A percentile compares a stretch with the other conserved stretches of the same genome.
These are phyloP conservation scores for Quercus bicolor DNA, from an alignment of 306 rosid species.

Conservation along the genomic window DNA sequence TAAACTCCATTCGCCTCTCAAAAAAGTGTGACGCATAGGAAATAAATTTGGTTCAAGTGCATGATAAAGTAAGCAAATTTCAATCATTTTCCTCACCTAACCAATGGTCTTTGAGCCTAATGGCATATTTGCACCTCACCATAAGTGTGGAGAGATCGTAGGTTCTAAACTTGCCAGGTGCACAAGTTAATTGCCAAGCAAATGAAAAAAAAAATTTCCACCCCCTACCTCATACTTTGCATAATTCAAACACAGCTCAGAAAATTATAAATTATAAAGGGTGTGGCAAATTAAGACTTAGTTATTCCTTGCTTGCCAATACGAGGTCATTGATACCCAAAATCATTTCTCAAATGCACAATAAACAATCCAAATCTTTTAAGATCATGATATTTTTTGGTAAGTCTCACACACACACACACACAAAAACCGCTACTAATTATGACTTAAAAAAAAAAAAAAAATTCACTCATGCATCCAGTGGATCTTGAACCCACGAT, in stretches of 20 bases:
- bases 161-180: not conserved
- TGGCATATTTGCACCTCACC: not conserved
- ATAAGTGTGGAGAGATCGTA: not conserved
- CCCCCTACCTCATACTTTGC: not conserved
- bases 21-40: not conserved
- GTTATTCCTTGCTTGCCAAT: not conserved
- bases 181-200: not conserved
- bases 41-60: not conserved
- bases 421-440: too few species aligned
- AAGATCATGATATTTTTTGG: not conserved
- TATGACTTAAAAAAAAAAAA: too few species aligned
- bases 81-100: too few species aligned
- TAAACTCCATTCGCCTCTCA: not conserved
- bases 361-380: not conserved
- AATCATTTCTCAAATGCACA: not conserved
- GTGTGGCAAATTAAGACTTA: not conserved
- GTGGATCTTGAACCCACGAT: too few species aligned
- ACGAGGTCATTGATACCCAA: not conserved
- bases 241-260: not conserved
- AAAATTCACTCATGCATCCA: too few species aligned
- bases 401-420: too few species aligned
- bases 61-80: not conserved
- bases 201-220: not conserved
- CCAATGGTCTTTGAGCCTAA: not conserved
- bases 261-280: not conserved